Conservation (phyloP, 345 rosid species). For the Cardiospermum halicacabum region DNA sequence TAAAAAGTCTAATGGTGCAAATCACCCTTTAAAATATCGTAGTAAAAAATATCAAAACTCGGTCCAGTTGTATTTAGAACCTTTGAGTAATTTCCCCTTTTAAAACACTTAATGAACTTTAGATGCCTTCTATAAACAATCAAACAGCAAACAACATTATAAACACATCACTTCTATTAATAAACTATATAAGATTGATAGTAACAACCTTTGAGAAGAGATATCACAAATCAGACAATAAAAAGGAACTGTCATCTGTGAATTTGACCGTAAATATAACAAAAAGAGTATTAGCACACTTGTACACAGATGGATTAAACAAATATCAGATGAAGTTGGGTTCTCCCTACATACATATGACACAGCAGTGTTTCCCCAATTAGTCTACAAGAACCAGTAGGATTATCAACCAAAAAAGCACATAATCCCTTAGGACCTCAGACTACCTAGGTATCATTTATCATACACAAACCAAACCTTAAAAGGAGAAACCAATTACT, state of each 20-base stretch:
- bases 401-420: slow-evolving; percentile 13
- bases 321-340: background rate
- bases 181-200: too few relatives aligned
- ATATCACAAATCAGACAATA: background rate
- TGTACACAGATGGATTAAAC: slow-evolving; percentile 1
- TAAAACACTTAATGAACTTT: too few relatives aligned
- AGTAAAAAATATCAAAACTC: too few relatives aligned
- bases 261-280: background rate
- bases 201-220: too few relatives aligned
- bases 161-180: too few relatives aligned
- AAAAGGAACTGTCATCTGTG: too few relatives aligned
- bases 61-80: too few relatives aligned
- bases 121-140: too few relatives aligned
- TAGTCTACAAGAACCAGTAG: slow-evolving; percentile 20
- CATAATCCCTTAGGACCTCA: slow-evolving; percentile 2
- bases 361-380: slow-evolving; percentile 9
- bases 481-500: slow-evolving; percentile 13
- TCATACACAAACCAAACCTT: slow-evolving; percentile 22
- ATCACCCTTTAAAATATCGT: too few relatives aligned
- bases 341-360: slow-evolving; percentile 14
- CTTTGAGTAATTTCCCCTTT: too few relatives aligned
- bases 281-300: background rate
- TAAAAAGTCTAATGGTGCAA: too few relatives aligned
- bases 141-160: too few relatives aligned
- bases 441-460: slow-evolving; percentile 9